These are phyloP conservation scores for Beta macrorhiza DNA, from an alignment of 179 eudicot species.

Conservation along the genomic window DNA sequence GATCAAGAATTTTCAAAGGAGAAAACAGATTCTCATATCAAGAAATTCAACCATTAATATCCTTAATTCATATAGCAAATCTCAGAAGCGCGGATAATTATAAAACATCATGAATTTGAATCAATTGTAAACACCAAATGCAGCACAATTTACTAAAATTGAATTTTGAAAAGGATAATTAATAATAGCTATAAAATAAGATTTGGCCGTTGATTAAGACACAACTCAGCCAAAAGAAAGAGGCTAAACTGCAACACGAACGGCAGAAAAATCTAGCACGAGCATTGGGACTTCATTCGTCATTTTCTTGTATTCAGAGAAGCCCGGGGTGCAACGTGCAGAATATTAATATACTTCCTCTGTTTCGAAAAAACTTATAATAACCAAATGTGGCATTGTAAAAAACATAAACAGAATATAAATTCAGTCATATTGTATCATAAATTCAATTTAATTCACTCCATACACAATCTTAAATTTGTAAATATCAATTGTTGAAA, in stretches of 20 bases:
- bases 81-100: constrained; percentile 63
- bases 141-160: too few species aligned
- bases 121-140: too few species aligned
- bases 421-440: too few species aligned
- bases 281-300: constrained; percentile 1
- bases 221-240: neutral
- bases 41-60: constrained; percentile 51
- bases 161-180: too few species aligned
- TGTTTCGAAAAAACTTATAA: neutral
- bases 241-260: constrained; percentile 7
- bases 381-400: too few species aligned
- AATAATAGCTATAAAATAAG: too few species aligned
- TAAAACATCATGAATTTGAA: too few species aligned
- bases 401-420: too few species aligned
- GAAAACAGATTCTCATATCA: constrained; percentile 33
- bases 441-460: too few species aligned
- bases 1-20: constrained; percentile 50
- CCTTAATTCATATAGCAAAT: constrained; percentile 31
- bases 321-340: constrained; percentile 17
- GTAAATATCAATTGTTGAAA: too few species aligned
- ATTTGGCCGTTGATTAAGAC: constrained; percentile 8
- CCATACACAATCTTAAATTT: too few species aligned
- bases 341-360: neutral
- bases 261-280: neutral
- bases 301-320: neutral